These are phyloP conservation scores for Klebsormidium nitens DNA, from an alignment of 139 green algal genomes.

Conservation along the genomic window DNA sequence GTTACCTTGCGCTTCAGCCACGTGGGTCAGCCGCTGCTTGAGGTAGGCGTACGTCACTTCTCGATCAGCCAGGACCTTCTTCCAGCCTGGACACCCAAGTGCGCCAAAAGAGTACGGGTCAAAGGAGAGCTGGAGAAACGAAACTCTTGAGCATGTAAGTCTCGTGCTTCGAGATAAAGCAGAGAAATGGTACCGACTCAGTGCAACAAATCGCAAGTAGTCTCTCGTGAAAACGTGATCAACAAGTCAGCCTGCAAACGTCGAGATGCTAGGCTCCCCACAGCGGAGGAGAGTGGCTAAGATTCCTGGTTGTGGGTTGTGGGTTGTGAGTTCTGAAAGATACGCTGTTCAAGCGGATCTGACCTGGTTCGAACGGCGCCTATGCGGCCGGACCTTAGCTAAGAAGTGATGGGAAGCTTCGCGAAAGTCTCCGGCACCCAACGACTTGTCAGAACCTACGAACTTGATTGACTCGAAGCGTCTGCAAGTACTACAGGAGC, in stretches of 20 bases:
- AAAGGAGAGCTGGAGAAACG: background rate
- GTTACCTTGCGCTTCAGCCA: constrained; percentile 13
- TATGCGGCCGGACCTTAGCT: too few relatives aligned
- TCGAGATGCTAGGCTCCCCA: background rate
- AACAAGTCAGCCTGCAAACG: background rate
- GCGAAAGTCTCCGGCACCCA: too few relatives aligned
- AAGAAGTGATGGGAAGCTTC: too few relatives aligned
- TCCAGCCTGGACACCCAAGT: constrained; percentile 51
- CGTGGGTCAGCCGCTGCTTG: background rate
- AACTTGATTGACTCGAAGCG: too few relatives aligned
- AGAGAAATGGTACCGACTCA: background rate
- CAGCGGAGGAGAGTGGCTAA: too few relatives aligned
- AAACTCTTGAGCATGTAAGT: background rate
- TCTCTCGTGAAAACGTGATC: background rate
- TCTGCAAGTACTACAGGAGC: background rate
- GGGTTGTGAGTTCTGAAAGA: too few relatives aligned
- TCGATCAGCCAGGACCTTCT: constrained; percentile 55
- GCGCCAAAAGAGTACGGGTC: background rate
- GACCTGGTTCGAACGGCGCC: too few relatives aligned
- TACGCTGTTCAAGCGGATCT: too few relatives aligned
- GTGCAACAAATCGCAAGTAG: background rate
- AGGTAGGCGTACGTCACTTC: constrained; percentile 64
- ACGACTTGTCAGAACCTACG: too few relatives aligned
- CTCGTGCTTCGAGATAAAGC: background rate
- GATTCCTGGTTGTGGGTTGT: too few relatives aligned